Evolutionary conservation across 352 stramenopile species (phyloP).

Genomic region (Globisporangium cederbergense): DNA sequence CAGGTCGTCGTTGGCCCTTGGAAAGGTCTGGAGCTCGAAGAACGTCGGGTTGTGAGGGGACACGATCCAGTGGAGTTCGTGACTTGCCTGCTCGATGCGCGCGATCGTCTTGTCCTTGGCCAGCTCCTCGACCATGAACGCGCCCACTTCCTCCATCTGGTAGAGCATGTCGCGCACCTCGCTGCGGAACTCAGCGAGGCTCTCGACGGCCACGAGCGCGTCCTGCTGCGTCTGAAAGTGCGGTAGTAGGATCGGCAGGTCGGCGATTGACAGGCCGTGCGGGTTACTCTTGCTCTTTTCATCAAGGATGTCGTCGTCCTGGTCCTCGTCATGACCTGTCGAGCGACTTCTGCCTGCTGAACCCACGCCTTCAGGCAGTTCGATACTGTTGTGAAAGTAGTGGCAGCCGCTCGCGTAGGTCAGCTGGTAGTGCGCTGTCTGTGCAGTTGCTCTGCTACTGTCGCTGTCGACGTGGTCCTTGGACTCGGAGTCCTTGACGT

Average conservation of each 20-base stretch:
- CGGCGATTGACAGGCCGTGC: conserved; percentile 24
- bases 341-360: not conserved
- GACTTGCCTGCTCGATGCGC: conserved; percentile 40
- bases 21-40: conserved; percentile 62
- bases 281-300: conserved; percentile 12
- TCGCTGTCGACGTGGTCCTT: conserved; percentile 8
- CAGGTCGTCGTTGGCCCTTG: conserved; percentile 37
- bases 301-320: not conserved
- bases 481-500: conserved; percentile 13
- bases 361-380: conserved; percentile 31
- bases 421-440: conserved; percentile 29
- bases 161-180: conserved; percentile 55
- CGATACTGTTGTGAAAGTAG: conserved; percentile 52
- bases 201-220: conserved; percentile 34
- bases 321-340: not conserved
- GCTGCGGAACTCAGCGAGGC: conserved; percentile 34
- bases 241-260: conserved; percentile 45
- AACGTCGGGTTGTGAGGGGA: conserved; percentile 45
- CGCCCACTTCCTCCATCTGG: conserved; percentile 64
- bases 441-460: not conserved
- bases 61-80: conserved; percentile 53
- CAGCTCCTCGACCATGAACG: conserved; percentile 70
- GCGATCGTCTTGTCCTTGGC: conserved; percentile 47
- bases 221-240: conserved; percentile 58
- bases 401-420: conserved; percentile 52